A percentile compares a stretch with the other conserved stretches of the same genome.
These are phyloP conservation scores for Orbilia quercus DNA, from an alignment of 2,329 filamentous ascomycete species.

Conservation along the genomic window DNA sequence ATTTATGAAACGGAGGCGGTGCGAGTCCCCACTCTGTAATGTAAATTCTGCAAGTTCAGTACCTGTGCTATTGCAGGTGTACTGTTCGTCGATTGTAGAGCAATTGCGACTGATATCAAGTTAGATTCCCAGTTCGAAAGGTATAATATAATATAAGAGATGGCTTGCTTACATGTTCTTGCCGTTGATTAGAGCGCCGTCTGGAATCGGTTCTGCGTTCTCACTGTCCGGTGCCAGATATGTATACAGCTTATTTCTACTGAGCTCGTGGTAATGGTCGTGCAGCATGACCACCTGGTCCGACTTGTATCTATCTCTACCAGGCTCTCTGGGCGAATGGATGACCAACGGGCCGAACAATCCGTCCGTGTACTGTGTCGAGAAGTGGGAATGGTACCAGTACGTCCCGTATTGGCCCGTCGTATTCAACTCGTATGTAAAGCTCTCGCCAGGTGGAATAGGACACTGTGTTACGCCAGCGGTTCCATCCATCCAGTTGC, in stretches of 20 bases:
- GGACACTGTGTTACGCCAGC: constrained; percentile 75
- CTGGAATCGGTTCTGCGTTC: constrained; percentile 74
- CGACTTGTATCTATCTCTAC: constrained; percentile 68
- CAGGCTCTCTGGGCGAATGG: constrained; percentile 70
- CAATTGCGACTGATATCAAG: constrained; percentile 42
- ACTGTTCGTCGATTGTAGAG: constrained; percentile 43
- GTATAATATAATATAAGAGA: background rate
- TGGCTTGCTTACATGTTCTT: constrained; percentile 40
- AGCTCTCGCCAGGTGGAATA: constrained; percentile 72
- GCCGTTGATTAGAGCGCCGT: constrained; percentile 74
- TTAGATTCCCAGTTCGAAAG: constrained; percentile 6
- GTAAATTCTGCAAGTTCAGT: constrained; percentile 64
- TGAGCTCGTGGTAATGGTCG: constrained; percentile 76
- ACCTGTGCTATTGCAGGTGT: constrained; percentile 48
- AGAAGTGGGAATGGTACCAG: constrained; percentile 75
- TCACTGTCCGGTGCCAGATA: constrained; percentile 70
- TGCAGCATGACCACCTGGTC: constrained; percentile 76
- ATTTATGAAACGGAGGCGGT: constrained; percentile 76
- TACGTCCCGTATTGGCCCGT: constrained; percentile 67
- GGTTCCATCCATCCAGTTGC: constrained; percentile 79
- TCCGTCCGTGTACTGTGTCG: constrained; percentile 75
- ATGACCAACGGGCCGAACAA: constrained; percentile 75
- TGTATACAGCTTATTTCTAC: constrained; percentile 67
- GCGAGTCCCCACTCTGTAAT: constrained; percentile 69
- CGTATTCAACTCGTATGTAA: constrained; percentile 77